Evolutionary conservation across 768 basidiomycete genomes (phyloP).

Genomic region (Tephrocybe sp.): DNA sequence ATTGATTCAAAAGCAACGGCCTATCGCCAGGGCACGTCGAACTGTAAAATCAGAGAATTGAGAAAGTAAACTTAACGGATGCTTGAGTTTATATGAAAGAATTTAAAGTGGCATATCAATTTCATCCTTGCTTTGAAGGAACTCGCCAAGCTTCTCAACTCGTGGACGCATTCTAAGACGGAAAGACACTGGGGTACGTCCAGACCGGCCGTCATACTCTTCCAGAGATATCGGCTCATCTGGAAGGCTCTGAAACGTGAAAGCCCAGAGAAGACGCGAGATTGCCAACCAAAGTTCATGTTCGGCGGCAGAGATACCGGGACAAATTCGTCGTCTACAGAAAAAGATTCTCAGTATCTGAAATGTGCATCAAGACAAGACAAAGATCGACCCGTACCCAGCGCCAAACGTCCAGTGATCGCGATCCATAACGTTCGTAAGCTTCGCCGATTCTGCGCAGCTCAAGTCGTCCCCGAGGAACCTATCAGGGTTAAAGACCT

Average conservation of each 20-base stretch:
- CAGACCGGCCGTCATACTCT: conserved; percentile 44
- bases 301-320: conserved; percentile 43
- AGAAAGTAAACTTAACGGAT: too few relatives aligned
- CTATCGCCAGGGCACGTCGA: too few relatives aligned
- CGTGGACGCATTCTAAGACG: conserved; percentile 28
- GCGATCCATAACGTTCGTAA: not conserved
- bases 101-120: not conserved
- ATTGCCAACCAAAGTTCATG: conserved; percentile 43
- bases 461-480: conserved; percentile 36
- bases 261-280: conserved; percentile 31
- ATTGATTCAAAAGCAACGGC: too few relatives aligned
- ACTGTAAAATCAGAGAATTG: too few relatives aligned
- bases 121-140: conserved; percentile 12
- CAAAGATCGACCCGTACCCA: conserved; percentile 28
- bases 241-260: conserved; percentile 35
- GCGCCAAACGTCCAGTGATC: conserved; percentile 37
- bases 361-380: too few relatives aligned
- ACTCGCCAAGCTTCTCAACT: conserved; percentile 23
- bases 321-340: conserved; percentile 40
- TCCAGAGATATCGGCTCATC: conserved; percentile 41
- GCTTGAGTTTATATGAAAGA: not conserved
- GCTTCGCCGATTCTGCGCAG: conserved; percentile 39
- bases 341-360: conserved; percentile 27
- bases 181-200: conserved; percentile 42
- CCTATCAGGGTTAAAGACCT: conserved; percentile 35